Base-by-base conservation (phyloP, 306 rosid genomes). In the Inga laurina region DNA sequence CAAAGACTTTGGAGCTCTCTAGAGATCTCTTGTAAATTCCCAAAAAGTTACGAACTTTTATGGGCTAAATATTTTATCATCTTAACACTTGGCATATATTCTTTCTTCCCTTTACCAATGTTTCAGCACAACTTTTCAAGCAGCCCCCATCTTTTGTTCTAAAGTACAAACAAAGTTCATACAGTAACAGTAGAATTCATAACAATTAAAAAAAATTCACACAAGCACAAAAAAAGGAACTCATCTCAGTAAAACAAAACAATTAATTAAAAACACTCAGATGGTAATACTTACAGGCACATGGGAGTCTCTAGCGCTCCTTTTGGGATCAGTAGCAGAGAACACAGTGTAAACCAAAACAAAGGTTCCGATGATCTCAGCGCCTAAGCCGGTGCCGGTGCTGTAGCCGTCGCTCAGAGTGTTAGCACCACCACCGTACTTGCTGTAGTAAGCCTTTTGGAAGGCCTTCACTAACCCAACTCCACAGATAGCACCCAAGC, bases 291-390 rank as follows among this genome's bases (percentile, higher is more conserved):
- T 7, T 86, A 95, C 99, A 81, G 99, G 99, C 37, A 95, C 96
- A 72, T 95, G 97, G 39, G 99, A 95, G 79, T 95, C 99, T 80
- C 98, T 88, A 1, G 99, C 99, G 61, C 3, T 93, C 79, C 99
- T 89, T 85, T 96, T 92, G 72, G 99, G 99, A 68, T 96, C 99
- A 27, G 97, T 96, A 9, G 99, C 98, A 41, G 99, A 96, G 93
- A 93, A 91, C 5, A 93, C 97, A 1, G 97, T 95, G 93, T 93
- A 95, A 1, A 92, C 97, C 81, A 95, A 82, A 44, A 93, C 94
- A 84, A 96, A 96, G 78, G 97, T 93, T 9, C 99, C 99, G 8
- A 96, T 74, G 43, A 96, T 96, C 92, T 92, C 99, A 74, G 97
- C 97, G 1, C 91, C 90, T 84, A 96, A 82, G 7, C 99, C 98